Base-by-base conservation (phyloP, 345 rosid genomes). In the Rhodamnia rubescens region DNA sequence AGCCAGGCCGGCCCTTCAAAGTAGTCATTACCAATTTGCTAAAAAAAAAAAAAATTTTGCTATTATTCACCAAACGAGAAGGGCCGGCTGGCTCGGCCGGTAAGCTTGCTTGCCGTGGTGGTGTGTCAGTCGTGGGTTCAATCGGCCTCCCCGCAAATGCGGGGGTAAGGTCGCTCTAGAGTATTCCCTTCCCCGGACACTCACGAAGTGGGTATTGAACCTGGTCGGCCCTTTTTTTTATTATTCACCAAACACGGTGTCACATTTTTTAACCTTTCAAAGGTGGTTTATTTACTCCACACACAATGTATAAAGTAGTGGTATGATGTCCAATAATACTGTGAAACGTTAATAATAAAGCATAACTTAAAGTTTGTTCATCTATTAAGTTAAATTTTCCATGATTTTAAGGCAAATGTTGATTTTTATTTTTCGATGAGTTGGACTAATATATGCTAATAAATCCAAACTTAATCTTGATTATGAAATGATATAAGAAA, bases 1-100 rank as follows among this genome's bases (percentile, higher is more conserved):
- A n/a, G n/a, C n/a, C n/a, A n/a, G n/a, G n/a, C n/a, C n/a, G n/a
- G n/a, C n/a, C n/a, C n/a, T n/a, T n/a, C n/a, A 14, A 64, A 61
- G 14, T 0, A 11, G 42, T 18, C 42, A 64, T 64, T 36, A 18
- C 29, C 21, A 64, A 64, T 16, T 64, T 64, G 5, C 42, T 18
- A 29, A 15, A 29, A 6, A 0, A 9, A 69, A 69, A 36, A 2
- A 32, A 16, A 69, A 64, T 36, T 8, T 69, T 0, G 0, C 36
- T 18, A 36, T 69, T 36, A 69, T 69, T 36, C 80, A 69, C 42
- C 47, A 36, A 36, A 36, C 42, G n/a, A n/a, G n/a, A n/a, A n/a
- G n/a, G n/a, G n/a, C n/a, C n/a, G n/a, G n/a, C n/a, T n/a, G n/a
- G n/a, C n/a, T n/a, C n/a, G n/a, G n/a, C n/a, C n/a, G n/a, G n/a